Conservation (phyloP, 2,329 filamentous ascomycete species). For the Arachnomyces sp. region DNA sequence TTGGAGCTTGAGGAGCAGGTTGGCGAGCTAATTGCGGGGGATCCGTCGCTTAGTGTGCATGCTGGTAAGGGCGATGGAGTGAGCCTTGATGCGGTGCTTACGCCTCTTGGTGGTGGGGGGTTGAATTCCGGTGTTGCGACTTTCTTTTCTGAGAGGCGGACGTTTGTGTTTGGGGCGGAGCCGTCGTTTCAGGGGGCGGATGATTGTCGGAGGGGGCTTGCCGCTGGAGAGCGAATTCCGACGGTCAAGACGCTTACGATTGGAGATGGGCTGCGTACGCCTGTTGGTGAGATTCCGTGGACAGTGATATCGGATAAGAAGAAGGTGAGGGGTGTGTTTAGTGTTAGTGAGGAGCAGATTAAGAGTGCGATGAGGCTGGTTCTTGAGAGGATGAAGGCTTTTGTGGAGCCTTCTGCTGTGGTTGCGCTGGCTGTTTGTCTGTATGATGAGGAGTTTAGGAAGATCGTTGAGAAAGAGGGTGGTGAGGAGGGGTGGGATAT, state of each 20-base stretch:
- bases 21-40: conserved; percentile 39
- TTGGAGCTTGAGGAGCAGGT: conserved; percentile 75
- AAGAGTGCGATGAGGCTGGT: conserved; percentile 65
- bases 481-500: conserved; percentile 67
- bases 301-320: conserved; percentile 59
- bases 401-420: conserved; percentile 80
- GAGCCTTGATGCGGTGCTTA: conserved; percentile 61
- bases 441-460: conserved; percentile 76
- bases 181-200: conserved; percentile 75
- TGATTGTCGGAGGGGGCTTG: conserved; percentile 66
- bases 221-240: conserved; percentile 54
- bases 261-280: conserved; percentile 80
- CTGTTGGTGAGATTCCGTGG: conserved; percentile 71
- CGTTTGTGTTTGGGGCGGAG: conserved; percentile 77
- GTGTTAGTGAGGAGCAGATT: conserved; percentile 77
- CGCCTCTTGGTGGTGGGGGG: conserved; percentile 80
- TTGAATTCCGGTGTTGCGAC: conserved; percentile 78
- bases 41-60: conserved; percentile 21
- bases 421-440: conserved; percentile 77
- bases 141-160: conserved; percentile 56
- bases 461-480: conserved; percentile 54
- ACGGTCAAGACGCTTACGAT: conserved; percentile 69
- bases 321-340: conserved; percentile 64
- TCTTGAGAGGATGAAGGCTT: conserved; percentile 78
- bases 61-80: conserved; percentile 8